Base-by-base conservation (phyloP, 805 yeast genomes). In the Metschnikowia reukaufii region DNA sequence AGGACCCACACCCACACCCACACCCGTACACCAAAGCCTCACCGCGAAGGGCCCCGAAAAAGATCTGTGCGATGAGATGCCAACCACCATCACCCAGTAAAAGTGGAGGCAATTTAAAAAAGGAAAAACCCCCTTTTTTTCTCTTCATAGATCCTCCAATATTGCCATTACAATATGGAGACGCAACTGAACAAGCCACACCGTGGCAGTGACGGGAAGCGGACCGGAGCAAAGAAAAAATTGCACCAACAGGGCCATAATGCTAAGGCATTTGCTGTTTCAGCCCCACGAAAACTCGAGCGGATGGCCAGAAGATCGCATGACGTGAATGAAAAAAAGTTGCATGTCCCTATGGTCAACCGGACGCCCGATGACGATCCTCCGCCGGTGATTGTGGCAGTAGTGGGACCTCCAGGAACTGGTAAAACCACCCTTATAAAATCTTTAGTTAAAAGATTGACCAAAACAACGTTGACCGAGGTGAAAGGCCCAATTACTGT, bases 371-470 rank as follows among this genome's bases (percentile, higher is more conserved):
- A 92, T 47, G 97, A 92, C 61, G 95, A 88, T 57, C 97, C 98
- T 4, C 97, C 97, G 17, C 99, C 99, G 35, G 85, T 94, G 18
- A 83, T 94, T 47, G 89, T 94, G 19, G 97, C 97, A 0, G 96
- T 94, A 6, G 97, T 94, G 10, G 99, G 99, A 0, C 99, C 99
- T 10, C 96, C 96, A 8, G 99, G 99, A 13, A 94, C 98, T 0
- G 99, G 99, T 54, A 94, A 94, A 63, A 82, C 97, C 13, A 92
- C 98, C 0, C 74, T 94, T 60, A 88, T 94, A 60, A 85, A 89
- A 64, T 89, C 97, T 6, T 72, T 94, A 45, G 89, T 94, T 5
- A 79, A 92, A 66, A 73, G 97, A 63, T 78, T 88, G 66, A 82
- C 98, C 4, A 94, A 94, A 66, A 88, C 95, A 23, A 80, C 94